These are phyloP conservation scores for Ceratocystis cacaofunesta DNA, from an alignment of 2,329 filamentous ascomycete genomes.

Conservation along the genomic window DNA sequence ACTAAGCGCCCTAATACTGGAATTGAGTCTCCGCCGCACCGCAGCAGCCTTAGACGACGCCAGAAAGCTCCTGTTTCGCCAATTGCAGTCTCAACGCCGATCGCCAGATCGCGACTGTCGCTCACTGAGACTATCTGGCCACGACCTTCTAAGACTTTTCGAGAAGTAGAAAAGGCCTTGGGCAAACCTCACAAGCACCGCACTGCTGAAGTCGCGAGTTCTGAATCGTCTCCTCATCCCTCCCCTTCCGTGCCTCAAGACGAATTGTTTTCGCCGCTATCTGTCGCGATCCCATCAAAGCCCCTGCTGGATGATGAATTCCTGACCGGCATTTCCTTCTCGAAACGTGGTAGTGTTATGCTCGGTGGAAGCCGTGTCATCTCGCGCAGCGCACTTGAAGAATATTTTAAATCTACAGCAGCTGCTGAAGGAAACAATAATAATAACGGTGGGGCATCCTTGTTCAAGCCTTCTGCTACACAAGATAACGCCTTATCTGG, in stretches of 20 bases:
- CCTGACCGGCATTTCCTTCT: conserved; percentile 42
- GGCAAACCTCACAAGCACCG: background rate
- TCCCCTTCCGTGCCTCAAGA: background rate
- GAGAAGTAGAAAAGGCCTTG: conserved; percentile 17
- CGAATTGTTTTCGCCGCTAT: conserved; percentile 34
- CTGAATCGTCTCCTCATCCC: background rate
- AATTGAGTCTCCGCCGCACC: background rate
- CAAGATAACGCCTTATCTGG: background rate
- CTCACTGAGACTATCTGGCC: conserved; percentile 14
- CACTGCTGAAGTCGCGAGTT: background rate
- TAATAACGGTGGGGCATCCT: background rate
- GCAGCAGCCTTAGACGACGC: background rate
- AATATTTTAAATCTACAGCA: conserved; percentile 6
- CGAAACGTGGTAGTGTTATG: conserved; percentile 48
- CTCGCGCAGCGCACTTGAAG: conserved; percentile 12
- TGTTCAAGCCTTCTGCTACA: background rate
- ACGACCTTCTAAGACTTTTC: background rate
- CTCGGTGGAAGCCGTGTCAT: conserved; percentile 15
- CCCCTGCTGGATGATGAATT: conserved; percentile 44
- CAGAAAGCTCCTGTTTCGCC: background rate
- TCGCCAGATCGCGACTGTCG: conserved; percentile 13
- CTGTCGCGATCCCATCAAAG: conserved; percentile 41
- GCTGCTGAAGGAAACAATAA: background rate
- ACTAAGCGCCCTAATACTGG: background rate
- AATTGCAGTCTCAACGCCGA: background rate